Evolutionary conservation across 2,329 filamentous ascomycete species (phyloP), one percentile per base, ranked within the genome.

Genomic region (Graphilbum ipis-grandicollis): DNA sequence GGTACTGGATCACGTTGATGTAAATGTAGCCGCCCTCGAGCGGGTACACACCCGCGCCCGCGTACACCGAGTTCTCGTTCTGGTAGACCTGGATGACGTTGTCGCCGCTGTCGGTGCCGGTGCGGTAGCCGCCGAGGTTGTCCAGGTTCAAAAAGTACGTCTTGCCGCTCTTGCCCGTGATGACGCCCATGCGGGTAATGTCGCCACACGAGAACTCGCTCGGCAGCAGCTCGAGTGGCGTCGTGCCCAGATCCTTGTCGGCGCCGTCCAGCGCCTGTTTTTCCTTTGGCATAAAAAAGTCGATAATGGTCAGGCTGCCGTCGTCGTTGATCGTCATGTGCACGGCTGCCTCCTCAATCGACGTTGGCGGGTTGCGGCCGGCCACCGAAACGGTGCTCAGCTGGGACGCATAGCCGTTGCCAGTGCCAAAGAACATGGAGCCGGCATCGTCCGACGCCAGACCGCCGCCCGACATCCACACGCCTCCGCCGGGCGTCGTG

Each of bases 221-320:
- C 0, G 62, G 60, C 9, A 65, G 47, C 1, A 66, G 41, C 42
- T 59, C 52, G 4, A 66, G 50, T 0, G 61, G 60, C 6, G 51
- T 56, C 0, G 62, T 63, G 10, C 62, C 62, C 6, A 66, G 49
- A 50, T 66, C 63, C 39, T 62, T 59, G 47, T 65, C 62, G 19
- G 58, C 60, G 26, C 62, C 63, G 43, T 66, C 62, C 4, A 67
- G 48, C 17, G 59, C 54, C n/a, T 52, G 52, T 40, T 66, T 65
- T 39, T 67, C 62, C 45, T 54, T 60, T 0, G 62, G 63, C 57
- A 65, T 65, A 47, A 66, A 66, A 42, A 65, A 66, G 45, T 66
- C 62, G 5, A 60, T 55, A 5, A 61, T 47, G 0, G 49, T 54
- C 3, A 66, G 43, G 21, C 51, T 59, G 7, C 63, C 62, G 37